Base-by-base conservation (phyloP, 805 yeast genomes). In the Wickerhamiella galacta region DNA sequence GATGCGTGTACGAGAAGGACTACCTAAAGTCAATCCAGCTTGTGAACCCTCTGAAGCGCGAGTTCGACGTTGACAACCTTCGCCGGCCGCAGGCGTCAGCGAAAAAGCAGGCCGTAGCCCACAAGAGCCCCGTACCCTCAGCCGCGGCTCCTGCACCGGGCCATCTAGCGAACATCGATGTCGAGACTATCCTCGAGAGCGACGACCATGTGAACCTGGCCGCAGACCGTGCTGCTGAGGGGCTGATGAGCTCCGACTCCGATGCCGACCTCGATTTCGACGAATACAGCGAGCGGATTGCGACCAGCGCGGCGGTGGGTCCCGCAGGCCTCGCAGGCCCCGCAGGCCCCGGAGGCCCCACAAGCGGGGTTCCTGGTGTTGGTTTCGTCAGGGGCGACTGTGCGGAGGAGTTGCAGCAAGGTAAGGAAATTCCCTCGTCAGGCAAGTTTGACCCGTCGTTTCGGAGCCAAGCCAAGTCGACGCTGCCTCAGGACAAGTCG, bases 1-100 rank as follows among this genome's bases (percentile, higher is more conserved):
- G 70, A 44, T 70, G 75, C 46, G 57, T 70, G 17, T 70, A 70
- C 42, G 76, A 70, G 45, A 64, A 65, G 39, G 58, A 60, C 28
- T 66, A 66, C 33, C 51, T 67, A 23, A 55, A 58, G 19, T 58
- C 65, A 37, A 61, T 72, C 34, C 58, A 61, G 29, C 61, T 63
- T 35, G 62, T 68, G 28, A 31, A 32, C n/a, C 19, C 29, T 6
- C 36, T 31, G 12, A 35, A 33, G 25, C 15, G 30, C 15, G 37
- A 38, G 19, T 32, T 42, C 26, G 48, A 46, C 28, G 28, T 31
- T 3, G 41, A 40, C 6, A 33, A 37, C 16, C 26, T 46, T 28
- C 40, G 49, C 15, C 39, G 51, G 21, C 48, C 48, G 1, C 25
- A 31, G 21, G 22, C 22, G 22, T 10, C 9, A 7, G 22, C 22